Conservation (phyloP, 805 yeast genomes). For the Komagataella ulmi region DNA sequence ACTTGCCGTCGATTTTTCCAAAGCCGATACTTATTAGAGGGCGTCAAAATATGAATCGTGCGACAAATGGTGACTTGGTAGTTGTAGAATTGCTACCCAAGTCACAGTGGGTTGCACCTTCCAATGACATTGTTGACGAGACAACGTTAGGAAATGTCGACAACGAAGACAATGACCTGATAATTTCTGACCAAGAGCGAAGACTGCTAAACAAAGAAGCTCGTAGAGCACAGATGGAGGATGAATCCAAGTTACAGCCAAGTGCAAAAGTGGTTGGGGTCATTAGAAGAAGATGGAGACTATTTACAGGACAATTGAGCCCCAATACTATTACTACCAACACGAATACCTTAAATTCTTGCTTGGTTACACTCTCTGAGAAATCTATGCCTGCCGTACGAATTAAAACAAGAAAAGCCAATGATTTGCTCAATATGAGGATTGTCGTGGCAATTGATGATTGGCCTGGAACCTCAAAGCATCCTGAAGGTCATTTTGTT, state of each 20-base stretch:
- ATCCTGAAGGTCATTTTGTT: slow-evolving; percentile 92
- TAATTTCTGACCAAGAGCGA: slow-evolving; percentile 60
- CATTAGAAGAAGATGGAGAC: slow-evolving; percentile 86
- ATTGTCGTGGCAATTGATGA: slow-evolving; percentile 86
- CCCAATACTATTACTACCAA: slow-evolving; percentile 52
- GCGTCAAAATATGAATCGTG: slow-evolving; percentile 73
- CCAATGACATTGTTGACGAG: slow-evolving; percentile 69
- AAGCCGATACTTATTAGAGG: slow-evolving; percentile 79
- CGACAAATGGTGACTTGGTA: slow-evolving; percentile 85
- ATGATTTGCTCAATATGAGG: slow-evolving; percentile 74
- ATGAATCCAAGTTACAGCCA: slow-evolving; percentile 48
- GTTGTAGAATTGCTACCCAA: slow-evolving; percentile 83
- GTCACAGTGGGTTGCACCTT: slow-evolving; percentile 78
- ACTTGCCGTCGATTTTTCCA: slow-evolving; percentile 48
- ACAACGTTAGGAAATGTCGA: slow-evolving; percentile 49
- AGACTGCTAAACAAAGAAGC: slow-evolving; percentile 70
- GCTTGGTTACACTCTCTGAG: slow-evolving; percentile 83
- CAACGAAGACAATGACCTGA: slow-evolving; percentile 26
- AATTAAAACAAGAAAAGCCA: slow-evolving; percentile 78
- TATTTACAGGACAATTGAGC: slow-evolving; percentile 88
- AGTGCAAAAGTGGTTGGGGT: slow-evolving; percentile 89
- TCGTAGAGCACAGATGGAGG: slow-evolving; percentile 35
- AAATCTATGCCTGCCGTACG: slow-evolving; percentile 75
- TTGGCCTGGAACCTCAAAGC: slow-evolving; percentile 77
- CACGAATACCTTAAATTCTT: slow-evolving; percentile 44